Evolutionary conservation across 163 green algal species (phyloP).

Genomic region (Scenedesmus sp.): DNA sequence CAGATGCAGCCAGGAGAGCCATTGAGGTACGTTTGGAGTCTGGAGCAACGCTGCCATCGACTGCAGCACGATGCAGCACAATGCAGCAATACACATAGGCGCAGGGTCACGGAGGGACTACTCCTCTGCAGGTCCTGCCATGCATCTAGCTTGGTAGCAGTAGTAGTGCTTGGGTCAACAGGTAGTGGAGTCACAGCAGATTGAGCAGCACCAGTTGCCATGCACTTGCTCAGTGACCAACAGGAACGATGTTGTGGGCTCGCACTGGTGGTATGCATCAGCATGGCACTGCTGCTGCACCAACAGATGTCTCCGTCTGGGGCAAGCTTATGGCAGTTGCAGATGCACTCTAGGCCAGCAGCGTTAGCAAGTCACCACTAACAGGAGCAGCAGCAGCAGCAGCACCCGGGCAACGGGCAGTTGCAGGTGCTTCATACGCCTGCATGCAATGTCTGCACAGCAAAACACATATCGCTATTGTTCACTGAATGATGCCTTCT

Average conservation of each 20-base stretch:
- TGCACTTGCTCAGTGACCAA: too few relatives aligned
- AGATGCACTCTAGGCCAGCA: not conserved
- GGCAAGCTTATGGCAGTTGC: too few relatives aligned
- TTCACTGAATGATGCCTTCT: not conserved
- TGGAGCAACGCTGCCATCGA: not conserved
- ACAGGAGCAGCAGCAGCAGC: not conserved
- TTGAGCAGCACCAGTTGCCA: not conserved
- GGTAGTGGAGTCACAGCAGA: not conserved
- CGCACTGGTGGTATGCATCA: not conserved
- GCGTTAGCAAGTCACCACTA: not conserved
- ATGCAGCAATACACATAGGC: not conserved
- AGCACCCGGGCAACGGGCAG: not conserved
- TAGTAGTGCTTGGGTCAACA: too few relatives aligned
- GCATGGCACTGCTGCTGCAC: not conserved
- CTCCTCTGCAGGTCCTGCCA: too few relatives aligned
- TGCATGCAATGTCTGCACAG: not conserved
- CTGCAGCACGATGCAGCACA: not conserved
- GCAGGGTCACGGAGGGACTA: too few relatives aligned
- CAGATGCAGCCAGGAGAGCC: slow-evolving; percentile 35
- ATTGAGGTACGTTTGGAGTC: slow-evolving; percentile 36
- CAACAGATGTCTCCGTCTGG: too few relatives aligned
- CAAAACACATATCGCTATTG: not conserved
- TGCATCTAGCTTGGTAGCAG: too few relatives aligned
- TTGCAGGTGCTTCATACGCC: not conserved
- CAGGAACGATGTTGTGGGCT: too few relatives aligned